A percentile compares a stretch with the other conserved stretches of the same genome.
phyloP scores from a whole-genome alignment of 2,329 filamentous ascomycete genomes.

The Scytalidium sp. region DNA sequence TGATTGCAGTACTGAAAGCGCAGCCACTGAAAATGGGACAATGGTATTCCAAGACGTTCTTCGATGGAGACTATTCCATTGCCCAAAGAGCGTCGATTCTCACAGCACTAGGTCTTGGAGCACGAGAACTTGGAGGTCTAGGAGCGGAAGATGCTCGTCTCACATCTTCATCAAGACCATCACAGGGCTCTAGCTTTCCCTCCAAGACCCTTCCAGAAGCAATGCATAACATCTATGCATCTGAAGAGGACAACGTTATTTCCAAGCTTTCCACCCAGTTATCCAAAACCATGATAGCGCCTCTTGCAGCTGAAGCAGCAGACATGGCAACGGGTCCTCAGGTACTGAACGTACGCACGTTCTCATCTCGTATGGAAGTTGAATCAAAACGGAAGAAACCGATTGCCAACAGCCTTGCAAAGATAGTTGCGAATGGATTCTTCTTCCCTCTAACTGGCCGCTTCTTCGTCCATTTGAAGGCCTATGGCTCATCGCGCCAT shows the following conservation, averaged over 20 bases:
- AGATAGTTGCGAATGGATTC: conserved; percentile 71
- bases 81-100: conserved; percentile 80
- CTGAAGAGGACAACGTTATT: conserved; percentile 41
- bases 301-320: conserved; percentile 77
- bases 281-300: conserved; percentile 71
- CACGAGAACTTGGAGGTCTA: conserved; percentile 80
- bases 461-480: conserved; percentile 65
- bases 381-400: conserved; percentile 54
- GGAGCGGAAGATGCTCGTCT: conserved; percentile 38
- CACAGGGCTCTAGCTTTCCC: conserved; percentile 57
- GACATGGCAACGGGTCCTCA: conserved; percentile 78
- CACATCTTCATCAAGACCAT: conserved; percentile 24
- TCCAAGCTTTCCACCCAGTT: conserved; percentile 66
- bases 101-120: conserved; percentile 75
- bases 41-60: conserved; percentile 83
- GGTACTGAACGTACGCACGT: conserved; percentile 83
- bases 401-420: conserved; percentile 74
- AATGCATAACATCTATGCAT: conserved; percentile 69
- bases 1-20: conserved; percentile 78
- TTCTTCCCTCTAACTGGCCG: conserved; percentile 84
- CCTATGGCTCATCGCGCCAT: conserved; percentile 39
- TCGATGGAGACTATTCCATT: conserved; percentile 88
- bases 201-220: conserved; percentile 74
- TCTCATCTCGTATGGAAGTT: conserved; percentile 73
- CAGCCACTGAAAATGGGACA: conserved; percentile 75